Evolutionary conservation across 208 protist species (phyloP), one percentile per base, ranked within the genome.

Genomic region (Zelonia costaricensis): DNA sequence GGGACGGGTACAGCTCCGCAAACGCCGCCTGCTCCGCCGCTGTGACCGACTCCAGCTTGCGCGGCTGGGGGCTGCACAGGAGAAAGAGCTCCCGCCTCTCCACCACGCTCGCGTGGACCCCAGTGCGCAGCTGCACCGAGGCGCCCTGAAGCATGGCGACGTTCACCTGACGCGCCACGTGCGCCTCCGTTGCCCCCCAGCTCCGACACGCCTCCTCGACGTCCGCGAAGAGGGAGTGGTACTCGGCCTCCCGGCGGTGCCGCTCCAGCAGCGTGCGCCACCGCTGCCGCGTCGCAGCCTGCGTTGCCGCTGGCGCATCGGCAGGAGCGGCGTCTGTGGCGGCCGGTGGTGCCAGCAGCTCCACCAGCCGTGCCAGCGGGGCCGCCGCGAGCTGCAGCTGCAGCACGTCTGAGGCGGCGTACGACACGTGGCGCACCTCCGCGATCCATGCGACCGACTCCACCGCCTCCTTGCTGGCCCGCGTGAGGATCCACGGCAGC

Each of bases 41-140:
- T 4, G 49, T 51, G 8, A 74, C 1, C 12, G 42, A 18, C 36
- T 68, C 62, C n/a, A 60, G 27, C 48, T 48, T 47, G 22, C 58
- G 59, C 15, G 51, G n/a, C 2, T 44, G 51, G 25, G 43, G 18
- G 30, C 57, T 25, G 10, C 66, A 20, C 22, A 64, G 25, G 12
- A 82, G 22, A 63, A 30, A 66, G 13, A 86, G 39, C 27, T 67
- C 43, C 1, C 27, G 45, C 38, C 83, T 55, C 1, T 90, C 77
- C 0, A 91, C 4, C 4, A 94, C 62, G 0, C 77, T 88, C 43
- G 78, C 61, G 56, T 79, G 78, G 9, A 89, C 76, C 1, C 88
- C 88, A 20, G 82, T 76, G 36, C 80, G 84, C 13, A 94, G 55
- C 4, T 80, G 82, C 16, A 92, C 75, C 12, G 76, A 62, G 53